Conservation (phyloP, 2,329 filamentous ascomycete genomes). For the Aspergillus novoparasiticus region DNA sequence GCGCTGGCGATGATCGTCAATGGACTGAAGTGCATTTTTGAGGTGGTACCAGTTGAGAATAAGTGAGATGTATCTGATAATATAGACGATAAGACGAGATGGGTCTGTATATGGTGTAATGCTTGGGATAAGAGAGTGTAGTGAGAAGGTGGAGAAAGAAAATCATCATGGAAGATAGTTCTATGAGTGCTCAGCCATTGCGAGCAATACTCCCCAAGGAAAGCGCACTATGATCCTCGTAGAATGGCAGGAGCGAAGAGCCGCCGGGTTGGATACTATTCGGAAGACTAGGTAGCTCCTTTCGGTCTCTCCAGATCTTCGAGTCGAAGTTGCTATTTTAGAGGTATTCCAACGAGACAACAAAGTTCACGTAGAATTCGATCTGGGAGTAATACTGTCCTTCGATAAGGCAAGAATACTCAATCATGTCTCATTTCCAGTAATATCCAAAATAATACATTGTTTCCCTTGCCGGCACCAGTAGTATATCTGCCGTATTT, state of each 20-base stretch:
- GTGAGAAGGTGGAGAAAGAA: slow-evolving; percentile 6
- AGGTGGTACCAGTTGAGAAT: slow-evolving; percentile 1
- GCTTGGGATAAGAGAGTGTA: slow-evolving; percentile 10
- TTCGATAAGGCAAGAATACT: too few relatives aligned
- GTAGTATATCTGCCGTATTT: too few relatives aligned
- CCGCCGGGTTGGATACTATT: neutral
- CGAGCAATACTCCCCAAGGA: neutral
- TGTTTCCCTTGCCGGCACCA: too few relatives aligned
- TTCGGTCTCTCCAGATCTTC: neutral
- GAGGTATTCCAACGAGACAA: too few relatives aligned
- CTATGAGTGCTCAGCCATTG: neutral
- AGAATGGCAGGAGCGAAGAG: neutral
- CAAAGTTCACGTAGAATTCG: too few relatives aligned
- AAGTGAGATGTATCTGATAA: slow-evolving; percentile 18
- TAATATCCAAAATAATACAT: too few relatives aligned
- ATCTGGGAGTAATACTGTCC: too few relatives aligned
- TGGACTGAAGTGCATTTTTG: slow-evolving; percentile 26
- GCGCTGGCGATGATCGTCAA: slow-evolving; percentile 18
- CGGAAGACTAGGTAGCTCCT: neutral
- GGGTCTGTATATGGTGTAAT: slow-evolving; percentile 14
- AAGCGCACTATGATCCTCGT: neutral
- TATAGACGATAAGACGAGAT: slow-evolving; percentile 26
- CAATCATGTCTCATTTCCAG: too few relatives aligned
- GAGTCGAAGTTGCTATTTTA: neutral
- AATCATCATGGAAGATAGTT: neutral